A percentile compares a stretch with the other conserved stretches of the same genome.
Conservation (phyloP, 371 early-diverging fungal genomes). For the Umbelopsis sp. region DNA sequence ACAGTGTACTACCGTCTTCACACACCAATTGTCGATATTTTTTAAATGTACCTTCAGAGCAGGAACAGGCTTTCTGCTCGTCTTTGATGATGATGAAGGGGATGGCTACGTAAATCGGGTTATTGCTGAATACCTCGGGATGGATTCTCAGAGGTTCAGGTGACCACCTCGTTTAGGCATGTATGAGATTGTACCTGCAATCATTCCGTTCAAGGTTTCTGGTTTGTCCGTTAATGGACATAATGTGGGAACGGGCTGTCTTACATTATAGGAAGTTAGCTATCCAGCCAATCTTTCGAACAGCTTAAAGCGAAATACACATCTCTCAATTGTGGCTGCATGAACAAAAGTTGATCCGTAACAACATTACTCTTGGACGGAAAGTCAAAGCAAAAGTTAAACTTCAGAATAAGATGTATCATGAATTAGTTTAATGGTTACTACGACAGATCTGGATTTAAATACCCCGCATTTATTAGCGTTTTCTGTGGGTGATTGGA, state of each 20-base stretch:
- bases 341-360: background rate
- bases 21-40: no score
- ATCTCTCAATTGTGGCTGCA: no score
- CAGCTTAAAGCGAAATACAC: no score
- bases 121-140: background rate
- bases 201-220: conserved; percentile 7
- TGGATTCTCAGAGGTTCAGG: background rate
- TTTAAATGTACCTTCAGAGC: no score
- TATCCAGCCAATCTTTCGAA: background rate
- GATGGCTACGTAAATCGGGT: no score
- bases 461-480: conserved; percentile 3
- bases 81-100: no score
- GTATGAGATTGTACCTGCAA: background rate
- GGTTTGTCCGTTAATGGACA: conserved; percentile 8
- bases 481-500: background rate
- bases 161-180: background rate
- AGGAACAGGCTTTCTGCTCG: no score
- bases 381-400: no score
- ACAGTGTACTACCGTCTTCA: no score
- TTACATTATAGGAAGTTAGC: background rate
- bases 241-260: conserved; percentile 2
- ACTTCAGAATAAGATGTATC: no score
- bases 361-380: no score
- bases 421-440: no score
- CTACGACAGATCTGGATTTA: background rate